Percentiles rank a stretch among this genome's conserved stretches.
phyloP scores from a whole-genome alignment of 495 filamentous ascomycete species.

The Xylaria sp. region DNA sequence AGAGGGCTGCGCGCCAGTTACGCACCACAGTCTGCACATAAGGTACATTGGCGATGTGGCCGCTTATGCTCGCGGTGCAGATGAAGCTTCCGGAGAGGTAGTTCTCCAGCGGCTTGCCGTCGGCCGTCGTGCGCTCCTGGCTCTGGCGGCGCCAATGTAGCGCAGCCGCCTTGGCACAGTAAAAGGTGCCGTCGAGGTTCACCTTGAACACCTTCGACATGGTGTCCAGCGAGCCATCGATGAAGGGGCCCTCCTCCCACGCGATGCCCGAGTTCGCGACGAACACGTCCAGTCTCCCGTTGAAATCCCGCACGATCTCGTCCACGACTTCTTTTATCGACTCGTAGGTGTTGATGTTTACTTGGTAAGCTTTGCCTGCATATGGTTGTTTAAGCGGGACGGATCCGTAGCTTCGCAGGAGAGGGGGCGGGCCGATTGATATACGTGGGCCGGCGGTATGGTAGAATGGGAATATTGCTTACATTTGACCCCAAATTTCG shows the following conservation, averaged over 20 bases:
- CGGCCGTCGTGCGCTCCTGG: slow-evolving; percentile 67
- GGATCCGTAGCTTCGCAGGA: background rate
- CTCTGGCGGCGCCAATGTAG: slow-evolving; percentile 67
- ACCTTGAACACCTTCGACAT: slow-evolving; percentile 74
- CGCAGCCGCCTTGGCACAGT: slow-evolving; percentile 80
- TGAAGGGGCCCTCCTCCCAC: slow-evolving; percentile 72
- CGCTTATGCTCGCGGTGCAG: slow-evolving; percentile 81
- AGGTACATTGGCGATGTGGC: slow-evolving; percentile 87
- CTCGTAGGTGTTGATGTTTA: slow-evolving; percentile 66
- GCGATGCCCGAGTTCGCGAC: slow-evolving; percentile 82
- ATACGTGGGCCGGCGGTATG: background rate
- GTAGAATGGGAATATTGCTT: slow-evolving; percentile 28
- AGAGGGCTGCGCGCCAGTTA: background rate
- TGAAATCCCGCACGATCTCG: slow-evolving; percentile 69
- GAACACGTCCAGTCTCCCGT: slow-evolving; percentile 78
- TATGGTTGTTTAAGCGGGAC: slow-evolving; percentile 10
- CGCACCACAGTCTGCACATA: slow-evolving; percentile 73
- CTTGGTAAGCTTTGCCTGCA: slow-evolving; percentile 77
- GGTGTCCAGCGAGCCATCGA: slow-evolving; percentile 68
- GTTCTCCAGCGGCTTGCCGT: slow-evolving; percentile 70
- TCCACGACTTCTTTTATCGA: slow-evolving; percentile 65
- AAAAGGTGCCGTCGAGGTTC: slow-evolving; percentile 84
- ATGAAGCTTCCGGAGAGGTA: slow-evolving; percentile 77
- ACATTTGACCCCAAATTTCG: slow-evolving; percentile 84
- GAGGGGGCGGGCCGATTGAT: background rate